Base-by-base conservation (phyloP, 805 yeast species). In the Ogataea naganishii region DNA sequence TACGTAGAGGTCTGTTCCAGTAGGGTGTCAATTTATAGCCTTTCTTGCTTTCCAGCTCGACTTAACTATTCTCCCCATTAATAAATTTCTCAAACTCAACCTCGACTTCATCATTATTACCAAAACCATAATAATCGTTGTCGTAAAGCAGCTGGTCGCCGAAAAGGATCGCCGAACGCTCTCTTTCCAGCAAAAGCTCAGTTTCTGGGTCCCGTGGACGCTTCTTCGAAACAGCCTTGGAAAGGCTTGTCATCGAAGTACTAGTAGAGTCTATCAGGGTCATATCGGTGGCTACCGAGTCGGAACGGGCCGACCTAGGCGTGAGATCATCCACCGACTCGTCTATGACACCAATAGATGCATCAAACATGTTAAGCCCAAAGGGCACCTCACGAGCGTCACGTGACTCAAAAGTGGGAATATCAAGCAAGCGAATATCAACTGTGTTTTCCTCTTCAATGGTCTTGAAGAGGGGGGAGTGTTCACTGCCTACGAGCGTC, bases 1-100 rank as follows among this genome's bases (percentile, higher is more conserved):
- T n/a, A n/a, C n/a, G n/a, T n/a, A n/a, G n/a, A n/a, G n/a, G n/a
- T n/a, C n/a, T n/a, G n/a, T n/a, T n/a, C n/a, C n/a, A n/a, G n/a
- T n/a, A n/a, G n/a, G n/a, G n/a, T n/a, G n/a, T n/a, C n/a, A n/a
- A n/a, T n/a, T n/a, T n/a, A n/a, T n/a, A n/a, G n/a, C n/a, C n/a
- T n/a, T n/a, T n/a, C n/a, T n/a, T n/a, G n/a, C n/a, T n/a, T n/a
- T n/a, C n/a, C n/a, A n/a, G n/a, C n/a, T n/a, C n/a, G n/a, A n/a
- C n/a, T n/a, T n/a, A n/a, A n/a, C n/a, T 27, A 31, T 26, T 34
- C 23, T 39, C 43, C 15, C 55, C 55, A 25, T 44, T 47, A 18
- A 51, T 43, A 29, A 50, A 51, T 24, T 36, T 46, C 26, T 51
- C 54, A 37, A 48, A 50, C 26, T 47, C 55, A 25, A 42, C 30